These are phyloP conservation scores for Camellia granthamiana DNA, from an alignment of 148 eudicot species.

Conservation along the genomic window DNA sequence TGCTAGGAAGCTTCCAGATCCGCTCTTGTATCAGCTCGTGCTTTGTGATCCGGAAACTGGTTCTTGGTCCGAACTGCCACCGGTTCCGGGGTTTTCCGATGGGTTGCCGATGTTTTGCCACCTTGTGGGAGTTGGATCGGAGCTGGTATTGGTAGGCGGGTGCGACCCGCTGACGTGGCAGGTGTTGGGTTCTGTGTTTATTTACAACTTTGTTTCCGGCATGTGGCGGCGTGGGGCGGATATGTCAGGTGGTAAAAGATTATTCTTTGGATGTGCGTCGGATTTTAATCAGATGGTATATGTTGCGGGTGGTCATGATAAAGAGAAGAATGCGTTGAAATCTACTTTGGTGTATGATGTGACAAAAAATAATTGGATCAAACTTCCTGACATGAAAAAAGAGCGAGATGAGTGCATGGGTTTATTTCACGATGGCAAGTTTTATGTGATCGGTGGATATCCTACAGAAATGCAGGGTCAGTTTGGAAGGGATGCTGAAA, in stretches of 20 bases:
- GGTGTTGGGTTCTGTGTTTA: too few relatives aligned
- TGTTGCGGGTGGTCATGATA: constrained; percentile 78
- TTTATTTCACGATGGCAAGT: constrained; percentile 46
- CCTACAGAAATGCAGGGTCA: constrained; percentile 51
- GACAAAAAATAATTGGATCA: constrained; percentile 44
- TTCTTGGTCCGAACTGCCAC: constrained; percentile 44
- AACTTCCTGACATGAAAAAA: constrained; percentile 54
- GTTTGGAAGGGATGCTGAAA: too few relatives aligned
- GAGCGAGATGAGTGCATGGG: constrained; percentile 68
- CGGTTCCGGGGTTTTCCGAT: constrained; percentile 32
- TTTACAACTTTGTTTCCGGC: background rate
- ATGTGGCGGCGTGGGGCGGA: constrained; percentile 21
- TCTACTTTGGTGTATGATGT: constrained; percentile 60
- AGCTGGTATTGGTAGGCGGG: too few relatives aligned
- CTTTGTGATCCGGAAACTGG: constrained; percentile 47
- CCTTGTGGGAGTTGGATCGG: too few relatives aligned
- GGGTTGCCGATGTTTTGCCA: constrained; percentile 19
- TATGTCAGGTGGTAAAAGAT: constrained; percentile 11
- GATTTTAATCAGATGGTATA: constrained; percentile 43
- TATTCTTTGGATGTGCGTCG: constrained; percentile 60
- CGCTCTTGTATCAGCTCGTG: constrained; percentile 41
- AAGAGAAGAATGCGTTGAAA: constrained; percentile 56
- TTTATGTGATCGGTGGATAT: constrained; percentile 78
- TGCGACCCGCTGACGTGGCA: too few relatives aligned
- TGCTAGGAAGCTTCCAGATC: constrained; percentile 2